phyloP scores from a whole-genome alignment of 306 rosid genomes.

The Prinsepia uniflora region DNA sequence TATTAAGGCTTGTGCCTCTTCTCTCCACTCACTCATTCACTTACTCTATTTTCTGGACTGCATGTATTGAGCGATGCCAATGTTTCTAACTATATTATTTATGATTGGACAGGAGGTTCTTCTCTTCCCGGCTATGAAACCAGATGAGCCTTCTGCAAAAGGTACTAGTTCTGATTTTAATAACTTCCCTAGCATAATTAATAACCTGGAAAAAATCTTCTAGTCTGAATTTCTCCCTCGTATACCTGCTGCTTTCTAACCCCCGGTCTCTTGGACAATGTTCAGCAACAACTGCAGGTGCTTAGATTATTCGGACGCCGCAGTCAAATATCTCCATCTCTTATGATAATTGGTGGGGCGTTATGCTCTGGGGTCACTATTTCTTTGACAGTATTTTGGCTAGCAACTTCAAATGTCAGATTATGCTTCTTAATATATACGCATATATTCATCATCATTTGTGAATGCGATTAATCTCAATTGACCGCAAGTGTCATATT shows the following conservation, averaged over 20 bases:
- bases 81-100: slow-evolving; percentile 8
- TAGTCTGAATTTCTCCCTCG: too few relatives aligned
- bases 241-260: not conserved
- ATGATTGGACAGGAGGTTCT: slow-evolving; percentile 70
- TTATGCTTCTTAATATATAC: not conserved
- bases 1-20: slow-evolving; percentile 55
- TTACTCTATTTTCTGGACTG: too few relatives aligned
- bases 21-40: not conserved
- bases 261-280: not conserved
- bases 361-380: not conserved
- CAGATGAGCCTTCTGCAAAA: slow-evolving; percentile 54
- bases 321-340: not conserved
- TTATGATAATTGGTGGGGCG: not conserved
- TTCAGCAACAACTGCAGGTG: slow-evolving; percentile 5
- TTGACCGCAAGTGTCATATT: not conserved
- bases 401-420: not conserved
- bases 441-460: not conserved
- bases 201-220: not conserved
- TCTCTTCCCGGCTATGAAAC: slow-evolving; percentile 77
- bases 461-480: not conserved
- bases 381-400: not conserved
- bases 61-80: not conserved
- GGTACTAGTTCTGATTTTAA: slow-evolving; percentile 11
- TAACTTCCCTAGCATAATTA: not conserved
- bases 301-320: not conserved